phyloP scores from a whole-genome alignment of 1,139 yeast species.

The Debaryomyces fabryi region DNA sequence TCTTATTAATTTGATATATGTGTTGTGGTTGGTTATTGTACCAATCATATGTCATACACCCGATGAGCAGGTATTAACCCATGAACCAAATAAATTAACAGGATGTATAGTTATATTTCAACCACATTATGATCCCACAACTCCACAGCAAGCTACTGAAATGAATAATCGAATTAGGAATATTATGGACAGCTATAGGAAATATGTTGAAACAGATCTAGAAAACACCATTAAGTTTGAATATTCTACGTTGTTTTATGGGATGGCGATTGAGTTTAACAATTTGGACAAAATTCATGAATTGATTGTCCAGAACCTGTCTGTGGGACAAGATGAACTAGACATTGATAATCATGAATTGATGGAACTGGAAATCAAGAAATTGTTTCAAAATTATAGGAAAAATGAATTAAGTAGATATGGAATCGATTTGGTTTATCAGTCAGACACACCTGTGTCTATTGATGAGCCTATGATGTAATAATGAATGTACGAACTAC shows the following conservation, averaged over 20 bases:
- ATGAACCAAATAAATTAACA: not conserved
- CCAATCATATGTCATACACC: conserved; percentile 1
- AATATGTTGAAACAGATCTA: conserved; percentile 9
- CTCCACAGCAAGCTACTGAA: not conserved
- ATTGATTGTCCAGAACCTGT: not conserved
- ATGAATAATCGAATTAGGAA: not conserved
- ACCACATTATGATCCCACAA: conserved; percentile 1
- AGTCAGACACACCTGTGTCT: conserved; percentile 6
- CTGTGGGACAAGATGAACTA: not conserved
- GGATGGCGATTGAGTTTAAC: conserved; percentile 15
- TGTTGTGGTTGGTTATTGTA: not conserved
- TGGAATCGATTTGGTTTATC: conserved; percentile 9
- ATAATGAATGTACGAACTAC: conserved; percentile 2
- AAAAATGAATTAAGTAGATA: conserved; percentile 6
- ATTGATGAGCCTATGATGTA: conserved; percentile 4
- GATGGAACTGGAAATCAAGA: not conserved
- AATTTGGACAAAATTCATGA: conserved; percentile 4
- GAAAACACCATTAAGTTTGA: conserved; percentile 11
- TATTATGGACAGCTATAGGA: conserved; percentile 10
- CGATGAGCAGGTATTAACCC: not conserved
- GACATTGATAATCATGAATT: conserved; percentile 1
- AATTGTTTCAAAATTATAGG: conserved; percentile 3
- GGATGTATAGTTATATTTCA: conserved; percentile 1
- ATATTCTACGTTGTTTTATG: conserved; percentile 14
- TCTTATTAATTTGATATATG: not conserved